Evolutionary conservation across 1,139 yeast species (phyloP), one percentile per base, ranked within the genome.

Genomic region (Sugiyamaella pinicola): DNA sequence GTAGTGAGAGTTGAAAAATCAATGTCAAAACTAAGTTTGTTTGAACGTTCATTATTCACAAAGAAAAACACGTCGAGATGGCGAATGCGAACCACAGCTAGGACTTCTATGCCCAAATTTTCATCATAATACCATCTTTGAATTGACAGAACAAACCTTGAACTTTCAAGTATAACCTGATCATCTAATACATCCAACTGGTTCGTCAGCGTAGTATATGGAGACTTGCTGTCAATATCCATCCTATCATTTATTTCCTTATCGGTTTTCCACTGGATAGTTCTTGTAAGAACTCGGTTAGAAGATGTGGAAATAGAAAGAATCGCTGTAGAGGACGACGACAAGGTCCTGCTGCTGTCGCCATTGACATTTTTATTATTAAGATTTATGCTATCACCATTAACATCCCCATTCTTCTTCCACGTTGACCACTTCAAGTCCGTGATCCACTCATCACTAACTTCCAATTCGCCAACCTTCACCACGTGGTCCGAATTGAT

Each of bases 361-460:
- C 51, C 21, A 9, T 24, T 37, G 12, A 37, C 10, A 15, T 46
- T 18, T 15, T 13, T 26, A 10, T 13, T 9, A 8, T 13, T 21
- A 18, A 10, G 5, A 4, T 29, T 17, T 10, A 9, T 15, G 4
- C 8, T 13, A 9, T 40, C 24, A 15, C 15, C 19, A 21, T 26
- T 13, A 17, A 9, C 13, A 10, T 37, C 33, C 4, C 9, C 35
- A 35, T 13, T 26, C 26, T 12, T 35, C 24, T 18, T 31, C 26
- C 43, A 38, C 43, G 39, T 33, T 21, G 44, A 28, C 54, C 56
- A 50, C 18, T 52, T 40, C 26, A 59, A 34, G 2, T 49, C 53
- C 8, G 55, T 55, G 15, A 58, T 48, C 59, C 61, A 58, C 3
- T 29, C 37, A n/a, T 47, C 53, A 5, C 50, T 45, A 10, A 48